phyloP scores from a whole-genome alignment of 169 alveolate genomes.

The Cryptosporidium ryanae region DNA sequence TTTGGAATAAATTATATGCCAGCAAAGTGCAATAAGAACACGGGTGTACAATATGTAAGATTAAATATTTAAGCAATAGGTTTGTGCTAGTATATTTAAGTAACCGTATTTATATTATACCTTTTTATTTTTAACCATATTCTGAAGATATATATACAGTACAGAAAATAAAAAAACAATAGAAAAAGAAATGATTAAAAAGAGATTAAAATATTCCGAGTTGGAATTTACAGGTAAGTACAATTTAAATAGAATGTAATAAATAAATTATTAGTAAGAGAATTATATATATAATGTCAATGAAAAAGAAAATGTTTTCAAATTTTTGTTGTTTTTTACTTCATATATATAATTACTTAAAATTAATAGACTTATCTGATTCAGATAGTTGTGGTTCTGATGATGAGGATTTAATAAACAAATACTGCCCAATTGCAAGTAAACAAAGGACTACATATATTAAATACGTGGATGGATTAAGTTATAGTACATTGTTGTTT shows the following conservation, averaged over 20 bases:
- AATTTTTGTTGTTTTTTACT: background rate
- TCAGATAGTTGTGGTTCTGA: conserved; percentile 73
- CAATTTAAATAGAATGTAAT: background rate
- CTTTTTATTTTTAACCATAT: too few relatives aligned
- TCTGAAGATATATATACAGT: too few relatives aligned
- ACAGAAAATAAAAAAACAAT: background rate
- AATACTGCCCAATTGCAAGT: conserved; percentile 68
- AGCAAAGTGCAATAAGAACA: too few relatives aligned
- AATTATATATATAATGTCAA: too few relatives aligned
- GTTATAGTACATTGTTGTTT: conserved; percentile 33
- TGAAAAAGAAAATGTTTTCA: background rate
- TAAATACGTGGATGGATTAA: conserved; percentile 39
- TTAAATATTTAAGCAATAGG: too few relatives aligned
- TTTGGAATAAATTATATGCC: too few relatives aligned
- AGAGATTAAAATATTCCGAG: conserved; percentile 24
- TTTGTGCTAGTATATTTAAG: too few relatives aligned
- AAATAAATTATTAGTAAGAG: too few relatives aligned
- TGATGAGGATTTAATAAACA: conserved; percentile 40
- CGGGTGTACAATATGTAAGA: too few relatives aligned
- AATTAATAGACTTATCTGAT: conserved; percentile 27
- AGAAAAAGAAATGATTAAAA: conserved; percentile 26
- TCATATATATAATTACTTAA: background rate
- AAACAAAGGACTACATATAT: conserved; percentile 33
- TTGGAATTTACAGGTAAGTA: conserved; percentile 59
- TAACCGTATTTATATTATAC: too few relatives aligned